Evolutionary conservation across 2,329 filamentous ascomycete species (phyloP), one percentile per base, ranked within the genome.

Genomic region (Aspergillus brasiliensis): DNA sequence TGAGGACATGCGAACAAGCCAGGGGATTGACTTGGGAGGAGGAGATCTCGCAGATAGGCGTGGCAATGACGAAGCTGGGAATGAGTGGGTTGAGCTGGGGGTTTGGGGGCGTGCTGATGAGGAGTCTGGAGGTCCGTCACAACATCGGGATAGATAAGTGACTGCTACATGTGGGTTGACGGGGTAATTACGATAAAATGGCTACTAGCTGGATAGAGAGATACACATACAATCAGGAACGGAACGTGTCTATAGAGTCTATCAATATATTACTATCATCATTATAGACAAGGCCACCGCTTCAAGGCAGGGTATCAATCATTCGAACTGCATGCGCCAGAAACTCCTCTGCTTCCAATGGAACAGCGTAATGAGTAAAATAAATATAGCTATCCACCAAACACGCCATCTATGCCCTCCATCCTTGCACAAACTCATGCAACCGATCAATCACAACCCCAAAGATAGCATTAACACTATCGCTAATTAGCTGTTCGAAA

Each of bases 381-480:
- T 21, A 8, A 51, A 44, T 11, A 48, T 11, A 31, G 25, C 10
- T 17, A 17, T 27, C 19, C 10, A 48, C 19, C 10, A 8, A 15
- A 11, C 5, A 47, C 8, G 27, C 31, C 8, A 6, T 13, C 23
- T 66, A 91, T n/a, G 89, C 88, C 74, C 91, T 86, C 81, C 94
- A 94, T 56, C 91, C 90, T 80, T 99, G 95, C 62, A 96, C 91
- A 79, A 97, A 88, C 68, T 94, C 92, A 79, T 99, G 95, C 67
- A 98, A 81, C 69, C 92, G 88, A 80, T 99, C 95, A 80, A 99
- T 97, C 40, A 98, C 90, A 3, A 96, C 91, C 0, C 93, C 92
- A 67, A 96, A 93, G 69, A 96, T 88, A 49, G 92, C 92, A 75
- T 91, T 93, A 63, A 95, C 84, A 63, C 91, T 94, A 73, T 97